Base-by-base conservation (phyloP, 192 early-diverging fungal species). In the Backusella parvicylindrica region DNA sequence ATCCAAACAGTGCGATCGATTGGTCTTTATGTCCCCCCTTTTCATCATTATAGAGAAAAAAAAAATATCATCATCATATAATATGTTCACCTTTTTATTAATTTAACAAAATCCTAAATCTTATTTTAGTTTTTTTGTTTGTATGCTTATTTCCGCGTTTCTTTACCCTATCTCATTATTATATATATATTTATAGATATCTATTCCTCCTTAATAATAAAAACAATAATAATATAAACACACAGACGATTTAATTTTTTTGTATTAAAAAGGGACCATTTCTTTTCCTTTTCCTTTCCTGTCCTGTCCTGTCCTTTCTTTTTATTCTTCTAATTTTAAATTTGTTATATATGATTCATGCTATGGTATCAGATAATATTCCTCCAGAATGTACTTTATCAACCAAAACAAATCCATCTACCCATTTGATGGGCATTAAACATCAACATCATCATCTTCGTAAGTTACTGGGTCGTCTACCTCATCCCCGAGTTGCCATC, bases 1-100 rank as follows among this genome's bases (percentile, higher is more conserved):
- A 71, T 35, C 41, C 70, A 32, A 69, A 12, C 31, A 0, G 9
- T 26, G 5, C 36, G 33, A 53, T 60, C 32, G 71, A 72, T 63
- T 72, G 71, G 71, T 31, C 28, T 32, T 49, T 33, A 50, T 71
- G 41, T 16, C 35, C 65, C 36, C 65, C 65, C 11, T 67, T 67
- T 23, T 56, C 50, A 23, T 56, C 47, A 49, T 49, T n/a, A n/a
- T n/a, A n/a, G n/a, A 66, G 35, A 35, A 66, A 36, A 36, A 68
- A 38, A 37, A 37, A 37, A 13, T 13, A 68, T n/a, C n/a, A n/a
- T n/a, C n/a, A n/a, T n/a, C n/a, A n/a, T n/a, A 33, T 31, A 37
- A 33, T 21, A 68, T 33, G 66, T 68, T 6, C 28, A 33, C 36
- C 7, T 68, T 33, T n/a, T 15, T n/a, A 33, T 68, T 68, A 35